A percentile compares a stretch with the other conserved stretches of the same genome.
These are phyloP conservation scores for Alternaria atra DNA, from an alignment of 2,329 filamentous ascomycete species.

Conservation along the genomic window DNA sequence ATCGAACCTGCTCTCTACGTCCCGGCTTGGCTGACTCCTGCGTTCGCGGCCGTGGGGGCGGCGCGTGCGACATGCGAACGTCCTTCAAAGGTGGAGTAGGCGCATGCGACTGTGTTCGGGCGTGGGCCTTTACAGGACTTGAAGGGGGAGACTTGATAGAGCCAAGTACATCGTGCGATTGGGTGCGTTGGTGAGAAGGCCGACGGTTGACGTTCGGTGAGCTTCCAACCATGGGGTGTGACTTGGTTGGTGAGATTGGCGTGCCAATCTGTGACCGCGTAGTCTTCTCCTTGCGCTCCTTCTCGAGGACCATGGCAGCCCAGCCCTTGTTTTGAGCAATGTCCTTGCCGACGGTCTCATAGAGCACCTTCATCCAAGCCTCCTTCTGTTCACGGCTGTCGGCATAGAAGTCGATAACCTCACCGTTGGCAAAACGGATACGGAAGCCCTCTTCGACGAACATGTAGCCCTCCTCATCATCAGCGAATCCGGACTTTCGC, in stretches of 20 bases:
- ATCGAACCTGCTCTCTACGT: conserved; percentile 53
- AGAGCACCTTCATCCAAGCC: conserved; percentile 90
- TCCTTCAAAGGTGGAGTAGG: conserved; percentile 45
- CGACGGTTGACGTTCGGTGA: conserved; percentile 21
- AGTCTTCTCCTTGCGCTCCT: conserved; percentile 51
- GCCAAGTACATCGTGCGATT: conserved; percentile 38
- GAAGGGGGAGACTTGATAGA: conserved; percentile 35
- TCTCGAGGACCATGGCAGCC: conserved; percentile 67
- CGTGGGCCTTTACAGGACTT: conserved; percentile 45
- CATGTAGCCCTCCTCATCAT: conserved; percentile 99
- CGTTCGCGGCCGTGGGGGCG: conserved; percentile 43
- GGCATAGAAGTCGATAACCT: conserved; percentile 98
- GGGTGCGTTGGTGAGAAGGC: conserved; percentile 40
- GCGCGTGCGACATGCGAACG: conserved; percentile 35
- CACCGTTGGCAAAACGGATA: conserved; percentile 96
- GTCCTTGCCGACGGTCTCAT: conserved; percentile 72
- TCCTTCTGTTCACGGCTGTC: conserved; percentile 89
- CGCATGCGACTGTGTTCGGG: conserved; percentile 44
- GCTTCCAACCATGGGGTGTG: conserved; percentile 27
- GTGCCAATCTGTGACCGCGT: conserved; percentile 31
- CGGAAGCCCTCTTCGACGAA: conserved; percentile 99
- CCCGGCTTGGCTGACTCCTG: conserved; percentile 32
- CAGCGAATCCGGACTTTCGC: conserved; percentile 92
- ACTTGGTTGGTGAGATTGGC: conserved; percentile 32
- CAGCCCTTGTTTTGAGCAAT: conserved; percentile 62